Percentiles rank a stretch among this genome's conserved stretches.
phyloP scores from a whole-genome alignment of 2,329 filamentous ascomycete species.

The Arthrobotrys conoides region DNA sequence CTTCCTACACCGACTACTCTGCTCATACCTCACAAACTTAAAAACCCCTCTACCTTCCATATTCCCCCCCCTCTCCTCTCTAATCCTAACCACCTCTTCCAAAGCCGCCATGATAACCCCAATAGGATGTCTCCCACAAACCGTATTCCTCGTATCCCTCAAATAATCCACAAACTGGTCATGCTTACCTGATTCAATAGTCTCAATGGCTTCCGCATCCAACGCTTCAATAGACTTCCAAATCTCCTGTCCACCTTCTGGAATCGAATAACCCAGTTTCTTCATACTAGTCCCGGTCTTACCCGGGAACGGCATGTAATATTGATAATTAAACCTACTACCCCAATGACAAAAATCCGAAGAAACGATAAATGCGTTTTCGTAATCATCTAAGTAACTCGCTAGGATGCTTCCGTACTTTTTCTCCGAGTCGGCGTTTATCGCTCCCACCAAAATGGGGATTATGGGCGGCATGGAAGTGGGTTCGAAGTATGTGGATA shows the following conservation, averaged over 20 bases:
- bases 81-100: conserved; percentile 72
- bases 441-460: conserved; percentile 87
- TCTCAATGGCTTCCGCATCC: conserved; percentile 86
- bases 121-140: conserved; percentile 95
- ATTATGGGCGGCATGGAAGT: conserved; percentile 74
- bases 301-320: conserved; percentile 75
- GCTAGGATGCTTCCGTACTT: conserved; percentile 79
- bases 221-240: conserved; percentile 87
- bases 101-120: conserved; percentile 91
- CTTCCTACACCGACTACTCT: conserved; percentile 80
- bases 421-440: conserved; percentile 76
- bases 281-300: conserved; percentile 66
- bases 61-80: conserved; percentile 65
- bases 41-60: conserved; percentile 71
- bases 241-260: conserved; percentile 71
- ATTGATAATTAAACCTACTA: conserved; percentile 83
- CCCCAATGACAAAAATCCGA: conserved; percentile 99
- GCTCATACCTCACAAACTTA: conserved; percentile 86
- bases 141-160: conserved; percentile 83
- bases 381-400: conserved; percentile 81
- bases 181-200: conserved; percentile 83
- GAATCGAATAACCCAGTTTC: conserved; percentile 65
- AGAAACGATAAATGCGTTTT: conserved; percentile 87
- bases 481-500: conserved; percentile 70
- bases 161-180: conserved; percentile 79